Evolutionary conservation across 768 basidiomycete species (phyloP).

Genomic region (Mycena vulgaris): DNA sequence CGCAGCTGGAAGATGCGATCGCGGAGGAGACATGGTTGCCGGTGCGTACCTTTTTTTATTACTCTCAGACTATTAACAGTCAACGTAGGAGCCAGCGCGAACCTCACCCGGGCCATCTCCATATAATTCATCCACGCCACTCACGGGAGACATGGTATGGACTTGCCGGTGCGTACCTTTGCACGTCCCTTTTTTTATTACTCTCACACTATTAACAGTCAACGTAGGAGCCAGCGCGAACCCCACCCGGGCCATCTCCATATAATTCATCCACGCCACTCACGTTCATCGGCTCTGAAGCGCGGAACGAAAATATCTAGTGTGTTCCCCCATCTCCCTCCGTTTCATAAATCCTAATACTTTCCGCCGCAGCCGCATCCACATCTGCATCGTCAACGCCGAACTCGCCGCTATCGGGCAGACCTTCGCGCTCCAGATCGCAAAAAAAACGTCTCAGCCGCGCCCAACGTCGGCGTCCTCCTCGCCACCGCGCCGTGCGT

Average conservation of each 20-base stretch:
- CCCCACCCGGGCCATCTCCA: constrained; percentile 54
- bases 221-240: constrained; percentile 57
- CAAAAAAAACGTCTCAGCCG: constrained; percentile 46
- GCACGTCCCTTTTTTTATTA: not conserved
- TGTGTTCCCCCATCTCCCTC: not conserved
- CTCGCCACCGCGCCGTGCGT: constrained; percentile 65
- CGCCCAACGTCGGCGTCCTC: constrained; percentile 50
- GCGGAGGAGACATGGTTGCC: constrained; percentile 67
- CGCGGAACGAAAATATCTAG: constrained; percentile 66
- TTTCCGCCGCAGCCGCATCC: too few relatives aligned
- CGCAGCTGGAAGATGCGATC: constrained; percentile 61
- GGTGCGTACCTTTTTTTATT: constrained; percentile 54
- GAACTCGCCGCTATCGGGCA: constrained; percentile 54
- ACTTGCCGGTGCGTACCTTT: constrained; percentile 61
- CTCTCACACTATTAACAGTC: constrained; percentile 55
- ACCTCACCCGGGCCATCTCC: constrained; percentile 55
- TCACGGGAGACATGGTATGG: constrained; percentile 73
- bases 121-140: constrained; percentile 64
- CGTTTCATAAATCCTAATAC: too few relatives aligned
- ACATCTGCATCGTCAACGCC: too few relatives aligned
- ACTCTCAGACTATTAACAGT: constrained; percentile 55
- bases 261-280: constrained; percentile 67
- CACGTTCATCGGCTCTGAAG: constrained; percentile 63
- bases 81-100: constrained; percentile 56
- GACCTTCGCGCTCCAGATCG: constrained; percentile 51